Percentiles rank a stretch among this genome's conserved stretches.
Conservation (phyloP, 2,329 filamentous ascomycete species). For the Pseudogymnoascus sp. region DNA sequence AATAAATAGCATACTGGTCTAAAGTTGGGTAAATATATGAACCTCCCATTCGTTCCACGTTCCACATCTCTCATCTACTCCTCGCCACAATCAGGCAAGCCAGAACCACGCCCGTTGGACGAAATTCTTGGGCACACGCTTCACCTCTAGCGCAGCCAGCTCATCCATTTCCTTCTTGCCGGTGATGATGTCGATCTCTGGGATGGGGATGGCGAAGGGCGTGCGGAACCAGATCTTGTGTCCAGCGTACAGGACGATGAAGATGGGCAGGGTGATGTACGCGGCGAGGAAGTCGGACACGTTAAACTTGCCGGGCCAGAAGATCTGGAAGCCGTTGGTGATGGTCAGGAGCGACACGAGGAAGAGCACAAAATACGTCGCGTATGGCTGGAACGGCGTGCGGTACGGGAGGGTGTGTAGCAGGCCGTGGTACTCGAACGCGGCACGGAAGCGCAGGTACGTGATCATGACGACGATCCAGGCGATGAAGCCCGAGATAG, state of each 20-base stretch:
- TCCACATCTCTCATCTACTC: neutral
- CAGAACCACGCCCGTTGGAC: slow-evolving; percentile 48
- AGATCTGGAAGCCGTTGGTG: slow-evolving; percentile 68
- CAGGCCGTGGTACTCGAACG: slow-evolving; percentile 45
- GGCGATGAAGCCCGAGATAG: slow-evolving; percentile 50
- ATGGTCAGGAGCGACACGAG: slow-evolving; percentile 55
- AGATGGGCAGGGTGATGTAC: slow-evolving; percentile 56
- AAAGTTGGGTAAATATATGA: slow-evolving; percentile 2
- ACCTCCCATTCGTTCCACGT: neutral
- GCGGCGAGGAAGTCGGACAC: slow-evolving; percentile 53
- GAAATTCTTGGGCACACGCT: slow-evolving; percentile 42
- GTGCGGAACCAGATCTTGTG: slow-evolving; percentile 48
- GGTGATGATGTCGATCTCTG: slow-evolving; percentile 47
- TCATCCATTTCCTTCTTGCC: slow-evolving; percentile 54
- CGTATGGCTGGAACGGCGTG: slow-evolving; percentile 51
- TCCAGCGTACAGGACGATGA: slow-evolving; percentile 49
- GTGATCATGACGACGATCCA: slow-evolving; percentile 51
- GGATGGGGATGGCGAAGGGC: slow-evolving; percentile 32
- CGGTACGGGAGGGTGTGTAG: slow-evolving; percentile 42
- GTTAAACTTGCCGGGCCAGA: slow-evolving; percentile 58
- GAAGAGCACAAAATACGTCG: slow-evolving; percentile 50
- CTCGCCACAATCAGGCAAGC: slow-evolving; percentile 34
- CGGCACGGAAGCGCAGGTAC: slow-evolving; percentile 51
- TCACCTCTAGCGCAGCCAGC: slow-evolving; percentile 37
- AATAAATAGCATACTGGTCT: slow-evolving; percentile 7